Percentiles rank a stretch among this genome's conserved stretches.
Conservation (phyloP, 495 filamentous ascomycete genomes). For the Penicillium dipodomyicola region DNA sequence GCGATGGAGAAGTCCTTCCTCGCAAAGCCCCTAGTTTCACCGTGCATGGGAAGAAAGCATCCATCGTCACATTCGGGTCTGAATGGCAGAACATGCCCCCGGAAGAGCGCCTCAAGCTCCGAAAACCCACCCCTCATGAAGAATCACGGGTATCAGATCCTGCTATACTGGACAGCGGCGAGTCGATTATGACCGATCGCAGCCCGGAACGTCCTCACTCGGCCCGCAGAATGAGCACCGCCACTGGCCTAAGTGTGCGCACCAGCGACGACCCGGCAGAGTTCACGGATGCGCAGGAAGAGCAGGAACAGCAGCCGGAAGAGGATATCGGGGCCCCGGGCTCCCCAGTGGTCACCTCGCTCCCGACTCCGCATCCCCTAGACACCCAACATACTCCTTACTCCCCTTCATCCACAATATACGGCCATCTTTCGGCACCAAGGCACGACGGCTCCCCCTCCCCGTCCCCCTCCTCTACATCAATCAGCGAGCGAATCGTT, state of each 20-base stretch:
- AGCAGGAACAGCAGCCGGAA: slow-evolving; percentile 14
- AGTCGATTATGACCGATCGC: slow-evolving; percentile 32
- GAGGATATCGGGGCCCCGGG: slow-evolving; percentile 7
- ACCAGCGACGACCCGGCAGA: slow-evolving; percentile 27
- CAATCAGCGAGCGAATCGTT: slow-evolving; percentile 21
- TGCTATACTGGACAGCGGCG: slow-evolving; percentile 30
- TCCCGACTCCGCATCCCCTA: slow-evolving; percentile 3
- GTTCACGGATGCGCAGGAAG: slow-evolving; percentile 28
- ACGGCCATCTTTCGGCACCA: slow-evolving; percentile 18
- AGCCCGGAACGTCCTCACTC: slow-evolving; percentile 34
- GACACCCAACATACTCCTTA: slow-evolving; percentile 1
- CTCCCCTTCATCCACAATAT: slow-evolving; percentile 4
- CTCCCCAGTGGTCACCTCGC: neutral
- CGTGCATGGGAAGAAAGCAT: slow-evolving; percentile 96
- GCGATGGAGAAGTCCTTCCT: slow-evolving; percentile 63
- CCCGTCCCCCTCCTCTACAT: slow-evolving; percentile 21
- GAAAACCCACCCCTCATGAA: slow-evolving; percentile 51
- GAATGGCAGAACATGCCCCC: slow-evolving; percentile 81
- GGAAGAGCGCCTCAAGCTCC: slow-evolving; percentile 67
- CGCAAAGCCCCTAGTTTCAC: slow-evolving; percentile 86
- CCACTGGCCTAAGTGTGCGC: slow-evolving; percentile 33
- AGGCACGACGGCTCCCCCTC: slow-evolving; percentile 17
- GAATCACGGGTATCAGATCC: slow-evolving; percentile 45
- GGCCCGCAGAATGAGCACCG: slow-evolving; percentile 39
- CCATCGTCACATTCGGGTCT: slow-evolving; percentile 87